These are phyloP conservation scores for Aspergillus neotritici DNA, from an alignment of 2,329 filamentous ascomycete genomes.

Conservation along the genomic window DNA sequence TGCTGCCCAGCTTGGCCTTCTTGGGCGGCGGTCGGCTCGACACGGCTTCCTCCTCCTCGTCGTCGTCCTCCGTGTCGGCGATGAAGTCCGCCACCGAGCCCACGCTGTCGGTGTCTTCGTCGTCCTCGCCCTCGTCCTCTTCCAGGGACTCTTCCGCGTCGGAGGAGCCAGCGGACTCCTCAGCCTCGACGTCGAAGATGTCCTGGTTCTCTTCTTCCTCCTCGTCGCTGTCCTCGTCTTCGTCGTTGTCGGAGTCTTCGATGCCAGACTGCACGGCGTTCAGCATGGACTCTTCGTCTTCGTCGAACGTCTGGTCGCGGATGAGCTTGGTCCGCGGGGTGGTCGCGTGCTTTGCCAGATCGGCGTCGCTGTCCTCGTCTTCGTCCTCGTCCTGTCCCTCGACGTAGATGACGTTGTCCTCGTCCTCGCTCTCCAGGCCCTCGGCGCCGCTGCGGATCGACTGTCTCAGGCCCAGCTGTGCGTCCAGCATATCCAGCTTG, in stretches of 20 bases:
- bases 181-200: slow-evolving; percentile 42
- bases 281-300: slow-evolving; percentile 37
- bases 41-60: slow-evolving; percentile 24
- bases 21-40: slow-evolving; percentile 29
- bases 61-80: slow-evolving; percentile 44
- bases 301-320: slow-evolving; percentile 35
- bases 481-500: slow-evolving; percentile 88
- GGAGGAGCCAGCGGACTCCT: slow-evolving; percentile 38
- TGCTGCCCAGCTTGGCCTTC: slow-evolving; percentile 28
- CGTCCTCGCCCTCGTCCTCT: slow-evolving; percentile 59
- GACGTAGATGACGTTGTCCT: slow-evolving; percentile 76
- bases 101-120: slow-evolving; percentile 58
- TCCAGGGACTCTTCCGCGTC: slow-evolving; percentile 49
- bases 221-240: slow-evolving; percentile 55
- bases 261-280: slow-evolving; percentile 31
- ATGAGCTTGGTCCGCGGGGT: slow-evolving; percentile 33
- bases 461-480: slow-evolving; percentile 76
- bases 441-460: slow-evolving; percentile 54
- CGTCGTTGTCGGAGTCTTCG: slow-evolving; percentile 43
- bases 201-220: slow-evolving; percentile 37
- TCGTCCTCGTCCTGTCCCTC: slow-evolving; percentile 67
- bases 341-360: slow-evolving; percentile 20
- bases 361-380: slow-evolving; percentile 32
- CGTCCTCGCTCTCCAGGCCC: slow-evolving; percentile 50
- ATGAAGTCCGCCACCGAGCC: slow-evolving; percentile 43